Conservation (phyloP, 1,139 yeast species). For the Blastobotrys niveus region DNA sequence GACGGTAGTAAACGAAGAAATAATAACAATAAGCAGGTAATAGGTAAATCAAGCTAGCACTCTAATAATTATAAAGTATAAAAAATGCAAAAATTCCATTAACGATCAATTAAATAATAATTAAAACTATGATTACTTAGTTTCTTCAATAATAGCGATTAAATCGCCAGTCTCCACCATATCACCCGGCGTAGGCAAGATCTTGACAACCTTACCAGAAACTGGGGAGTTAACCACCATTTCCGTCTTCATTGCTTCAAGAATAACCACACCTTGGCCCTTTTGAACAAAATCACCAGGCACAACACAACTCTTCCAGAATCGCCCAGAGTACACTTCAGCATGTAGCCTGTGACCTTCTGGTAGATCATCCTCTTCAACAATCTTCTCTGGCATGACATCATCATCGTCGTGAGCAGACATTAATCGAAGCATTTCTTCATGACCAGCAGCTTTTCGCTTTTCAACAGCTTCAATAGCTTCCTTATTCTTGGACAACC, state of each 20-base stretch:
- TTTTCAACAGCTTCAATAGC: slow-evolving; percentile 67
- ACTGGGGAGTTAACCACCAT: slow-evolving; percentile 76
- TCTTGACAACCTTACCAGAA: slow-evolving; percentile 70
- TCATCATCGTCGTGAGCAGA: background rate
- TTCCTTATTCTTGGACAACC: slow-evolving; percentile 68
- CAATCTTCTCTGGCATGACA: background rate
- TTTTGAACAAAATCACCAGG: slow-evolving; percentile 71
- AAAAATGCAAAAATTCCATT: background rate
- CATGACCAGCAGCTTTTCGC: slow-evolving; percentile 74
- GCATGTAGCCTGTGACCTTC: slow-evolving; percentile 68
- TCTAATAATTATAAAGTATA: background rate
- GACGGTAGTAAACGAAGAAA: too few species aligned
- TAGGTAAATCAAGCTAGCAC: background rate
- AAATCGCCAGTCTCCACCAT: slow-evolving; percentile 95
- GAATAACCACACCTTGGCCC: slow-evolving; percentile 79
- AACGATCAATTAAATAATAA: background rate
- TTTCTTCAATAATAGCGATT: slow-evolving; percentile 54
- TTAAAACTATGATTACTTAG: background rate
- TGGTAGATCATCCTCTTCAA: slow-evolving; percentile 58
- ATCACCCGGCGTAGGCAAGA: slow-evolving; percentile 80
- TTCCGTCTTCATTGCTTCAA: slow-evolving; percentile 98
- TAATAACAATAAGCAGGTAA: background rate
- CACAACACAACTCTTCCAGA: slow-evolving; percentile 85
- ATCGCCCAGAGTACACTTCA: slow-evolving; percentile 80
- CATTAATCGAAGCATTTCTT: slow-evolving; percentile 26